Percentiles rank a stretch among this genome's conserved stretches.
Conservation (phyloP, 2,329 filamentous ascomycete genomes). For the Paracorniculantispora psalliotae region DNA sequence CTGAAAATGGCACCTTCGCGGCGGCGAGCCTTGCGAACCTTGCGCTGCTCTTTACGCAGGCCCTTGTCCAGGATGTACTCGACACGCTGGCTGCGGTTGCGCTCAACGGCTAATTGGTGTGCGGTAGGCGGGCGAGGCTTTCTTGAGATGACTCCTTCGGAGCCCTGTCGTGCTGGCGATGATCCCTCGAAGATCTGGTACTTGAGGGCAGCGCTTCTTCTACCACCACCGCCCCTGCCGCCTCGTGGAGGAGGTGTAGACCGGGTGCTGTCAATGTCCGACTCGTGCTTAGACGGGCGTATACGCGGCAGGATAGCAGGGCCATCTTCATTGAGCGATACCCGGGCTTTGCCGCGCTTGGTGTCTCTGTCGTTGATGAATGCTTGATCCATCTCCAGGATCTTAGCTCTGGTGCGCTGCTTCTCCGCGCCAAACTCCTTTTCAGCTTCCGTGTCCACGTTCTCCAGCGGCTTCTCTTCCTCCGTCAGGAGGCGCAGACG, state of each 20-base stretch:
- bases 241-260: conserved; percentile 38
- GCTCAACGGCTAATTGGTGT: conserved; percentile 76
- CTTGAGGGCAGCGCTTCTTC: conserved; percentile 48
- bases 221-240: conserved; percentile 21
- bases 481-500: conserved; percentile 58
- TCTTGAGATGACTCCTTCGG: conserved; percentile 51
- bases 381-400: conserved; percentile 69
- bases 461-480: conserved; percentile 63
- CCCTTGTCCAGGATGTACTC: conserved; percentile 76
- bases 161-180: conserved; percentile 51
- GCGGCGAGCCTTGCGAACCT: conserved; percentile 55
- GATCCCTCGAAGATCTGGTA: conserved; percentile 57
- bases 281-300: conserved; percentile 56
- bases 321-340: conserved; percentile 44
- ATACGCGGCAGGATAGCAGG: conserved; percentile 59
- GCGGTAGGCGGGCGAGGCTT: conserved; percentile 73
- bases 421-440: conserved; percentile 66
- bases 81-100: conserved; percentile 73
- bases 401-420: conserved; percentile 67
- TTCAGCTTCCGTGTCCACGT: conserved; percentile 68
- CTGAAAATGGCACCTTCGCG: conserved; percentile 63
- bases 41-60: conserved; percentile 60
- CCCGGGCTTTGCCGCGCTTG: conserved; percentile 46
- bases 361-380: conserved; percentile 58
- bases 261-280: conserved; percentile 40